Evolutionary conservation across 148 eudicot species (phyloP), one percentile per base, ranked within the genome.

Genomic region (Rhododendron ferrugineum): DNA sequence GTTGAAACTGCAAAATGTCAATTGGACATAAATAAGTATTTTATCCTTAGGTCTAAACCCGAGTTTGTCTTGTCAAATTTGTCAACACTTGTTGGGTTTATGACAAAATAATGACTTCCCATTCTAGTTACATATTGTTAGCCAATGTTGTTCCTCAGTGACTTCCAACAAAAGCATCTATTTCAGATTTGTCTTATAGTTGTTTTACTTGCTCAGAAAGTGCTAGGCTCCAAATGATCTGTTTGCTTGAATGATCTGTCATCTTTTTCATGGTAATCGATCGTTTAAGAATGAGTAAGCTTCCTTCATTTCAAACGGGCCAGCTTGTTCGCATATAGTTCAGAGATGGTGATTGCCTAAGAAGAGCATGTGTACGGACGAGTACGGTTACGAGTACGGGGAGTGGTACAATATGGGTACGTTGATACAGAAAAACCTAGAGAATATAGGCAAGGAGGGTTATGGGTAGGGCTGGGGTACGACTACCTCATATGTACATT

Each of bases 221-320:
- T 62, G 34, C 6, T 44, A 16, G 7, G 30, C 52, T 37, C 47
- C 47, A 79, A 49, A 26, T 32, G 22, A 32, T 82, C 15, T 64
- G 76, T 9, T 83, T 56, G 34, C 37, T 68, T 47, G 40, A 44
- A 23, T n/a, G 52, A 40, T 78, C 32, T 37, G 6, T 62, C 26
- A n/a, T 26, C 34, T 68, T 44, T 64, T 9, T 26, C 30, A 73
- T 86, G 78, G 77, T 62, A 60, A 79, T 62, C 94, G 96, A 87
- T 58, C 0, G 30, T 14, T 76, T 2, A 34, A 42, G 2, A 80
- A 64, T 42, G 26, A 36, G 14, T n/a, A 11, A 66, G 20, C 32
- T 68, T 37, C 23, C 44, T 54, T 54, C 80, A 44, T 77, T 44
- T 77, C 18, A 58, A 56, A 81, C 23, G 32, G 66, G 10, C 46